Evolutionary conservation across 805 yeast species (phyloP).

Genomic region (Lachancea meyersii): DNA sequence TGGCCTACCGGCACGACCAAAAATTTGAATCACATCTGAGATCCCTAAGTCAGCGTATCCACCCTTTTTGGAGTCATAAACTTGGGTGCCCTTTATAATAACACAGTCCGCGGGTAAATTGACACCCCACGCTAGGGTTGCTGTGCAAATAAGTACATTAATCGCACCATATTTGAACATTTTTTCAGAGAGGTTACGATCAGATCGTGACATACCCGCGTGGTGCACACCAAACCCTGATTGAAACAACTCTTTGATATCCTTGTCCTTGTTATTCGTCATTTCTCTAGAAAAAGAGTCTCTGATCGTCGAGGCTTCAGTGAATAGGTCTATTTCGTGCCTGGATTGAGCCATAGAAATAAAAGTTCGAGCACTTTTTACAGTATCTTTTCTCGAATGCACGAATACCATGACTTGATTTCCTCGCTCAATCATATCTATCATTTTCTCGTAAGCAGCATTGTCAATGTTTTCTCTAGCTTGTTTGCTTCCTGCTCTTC

Average conservation of each 20-base stretch:
- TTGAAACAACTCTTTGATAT: slow-evolving; percentile 70
- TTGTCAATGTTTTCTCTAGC: slow-evolving; percentile 66
- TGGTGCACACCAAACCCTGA: slow-evolving; percentile 91
- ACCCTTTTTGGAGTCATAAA: slow-evolving; percentile 90
- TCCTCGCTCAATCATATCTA: slow-evolving; percentile 59
- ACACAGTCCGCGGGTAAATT: slow-evolving; percentile 97
- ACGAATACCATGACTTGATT: slow-evolving; percentile 96
- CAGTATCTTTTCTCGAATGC: slow-evolving; percentile 90
- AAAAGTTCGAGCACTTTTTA: slow-evolving; percentile 69
- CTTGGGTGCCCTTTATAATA: slow-evolving; percentile 92
- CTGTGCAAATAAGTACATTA: slow-evolving; percentile 88
- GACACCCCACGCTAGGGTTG: slow-evolving; percentile 99
- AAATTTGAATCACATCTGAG: slow-evolving; percentile 93
- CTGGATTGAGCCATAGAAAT: slow-evolving; percentile 60
- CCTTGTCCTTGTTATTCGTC: slow-evolving; percentile 65
- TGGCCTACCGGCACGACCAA: slow-evolving; percentile 99
- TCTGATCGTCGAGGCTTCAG: slow-evolving; percentile 19
- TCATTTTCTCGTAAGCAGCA: slow-evolving; percentile 68
- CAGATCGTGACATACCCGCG: slow-evolving; percentile 93
- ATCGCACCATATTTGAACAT: slow-evolving; percentile 82
- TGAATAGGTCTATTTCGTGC: slow-evolving; percentile 46
- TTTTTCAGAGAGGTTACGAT: slow-evolving; percentile 82
- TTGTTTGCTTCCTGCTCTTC: slow-evolving; percentile 72
- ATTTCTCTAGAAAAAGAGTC: slow-evolving; percentile 55
- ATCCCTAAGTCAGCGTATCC: slow-evolving; percentile 92